Percentiles rank a stretch among this genome's conserved stretches.
Evolutionary conservation across 352 stramenopile species (phyloP).

Genomic region (Phytophthora macrochlamydospora): DNA sequence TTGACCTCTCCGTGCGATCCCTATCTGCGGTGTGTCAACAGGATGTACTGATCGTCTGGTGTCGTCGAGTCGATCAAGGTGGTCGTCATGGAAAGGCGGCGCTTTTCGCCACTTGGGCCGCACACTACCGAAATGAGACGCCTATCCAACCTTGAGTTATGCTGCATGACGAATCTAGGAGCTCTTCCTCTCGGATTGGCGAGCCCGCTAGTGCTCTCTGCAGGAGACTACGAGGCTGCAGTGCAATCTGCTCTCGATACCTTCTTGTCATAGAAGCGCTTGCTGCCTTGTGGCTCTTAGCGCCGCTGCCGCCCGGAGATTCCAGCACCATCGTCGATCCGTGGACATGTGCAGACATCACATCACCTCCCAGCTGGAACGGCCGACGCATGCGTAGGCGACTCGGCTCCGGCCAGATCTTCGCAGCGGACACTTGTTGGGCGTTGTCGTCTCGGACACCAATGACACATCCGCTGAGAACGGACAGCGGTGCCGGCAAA

Average conservation of each 20-base stretch:
- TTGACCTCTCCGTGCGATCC: background rate
- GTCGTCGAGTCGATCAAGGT: background rate
- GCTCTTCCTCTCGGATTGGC: background rate
- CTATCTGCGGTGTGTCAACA: background rate
- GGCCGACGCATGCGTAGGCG: background rate
- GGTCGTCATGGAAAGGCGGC: background rate
- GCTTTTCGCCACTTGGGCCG: background rate
- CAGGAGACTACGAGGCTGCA: background rate
- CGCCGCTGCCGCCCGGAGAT: background rate
- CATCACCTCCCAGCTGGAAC: background rate
- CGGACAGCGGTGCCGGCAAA: background rate
- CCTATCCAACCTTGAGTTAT: background rate
- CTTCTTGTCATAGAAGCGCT: background rate
- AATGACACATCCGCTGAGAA: background rate
- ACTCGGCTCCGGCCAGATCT: background rate
- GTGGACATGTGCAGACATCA: background rate
- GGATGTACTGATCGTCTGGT: background rate
- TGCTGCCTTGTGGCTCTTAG: background rate
- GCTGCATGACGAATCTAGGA: background rate
- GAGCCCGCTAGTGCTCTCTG: background rate
- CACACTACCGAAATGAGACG: background rate
- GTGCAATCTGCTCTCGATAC: background rate
- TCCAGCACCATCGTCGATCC: background rate
- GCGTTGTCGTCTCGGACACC: background rate
- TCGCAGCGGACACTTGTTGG: background rate